Conservation (phyloP, 2,329 filamentous ascomycete genomes). For the Sclerotinia spermophila region DNA sequence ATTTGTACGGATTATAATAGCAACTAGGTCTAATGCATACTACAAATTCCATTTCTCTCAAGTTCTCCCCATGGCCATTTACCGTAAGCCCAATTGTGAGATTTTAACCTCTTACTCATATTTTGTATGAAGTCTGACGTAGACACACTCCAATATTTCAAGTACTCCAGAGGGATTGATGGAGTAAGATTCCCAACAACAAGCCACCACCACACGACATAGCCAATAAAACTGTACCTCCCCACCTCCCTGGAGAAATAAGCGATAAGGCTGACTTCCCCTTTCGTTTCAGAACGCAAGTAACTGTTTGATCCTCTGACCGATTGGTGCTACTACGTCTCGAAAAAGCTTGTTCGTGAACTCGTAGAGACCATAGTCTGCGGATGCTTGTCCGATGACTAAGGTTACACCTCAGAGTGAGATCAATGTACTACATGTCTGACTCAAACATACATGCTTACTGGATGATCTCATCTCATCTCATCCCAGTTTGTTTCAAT, state of each 20-base stretch:
- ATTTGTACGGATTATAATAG: neutral
- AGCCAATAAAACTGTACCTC: neutral
- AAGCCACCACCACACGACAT: neutral
- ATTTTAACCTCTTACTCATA: neutral
- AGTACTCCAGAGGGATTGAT: neutral
- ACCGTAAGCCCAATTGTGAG: neutral
- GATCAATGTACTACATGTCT: neutral
- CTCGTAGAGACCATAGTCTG: neutral
- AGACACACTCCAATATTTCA: neutral
- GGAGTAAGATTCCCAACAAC: neutral
- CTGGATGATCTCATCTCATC: neutral
- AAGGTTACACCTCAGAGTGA: neutral
- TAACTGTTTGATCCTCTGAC: neutral
- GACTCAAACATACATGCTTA: neutral
- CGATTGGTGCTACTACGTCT: neutral
- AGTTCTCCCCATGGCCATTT: neutral
- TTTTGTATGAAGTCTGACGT: neutral
- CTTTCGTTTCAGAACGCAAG: neutral
- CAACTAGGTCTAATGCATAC: no score
- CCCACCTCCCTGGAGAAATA: neutral
- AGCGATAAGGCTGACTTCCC: slow-evolving; percentile 11
- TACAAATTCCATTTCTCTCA: neutral
- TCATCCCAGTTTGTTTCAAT: neutral
- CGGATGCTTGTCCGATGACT: neutral
- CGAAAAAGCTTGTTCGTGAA: neutral